Evolutionary conservation across 139 green algal genomes (phyloP).

Genomic region (Chlamydomonas eustigma): DNA sequence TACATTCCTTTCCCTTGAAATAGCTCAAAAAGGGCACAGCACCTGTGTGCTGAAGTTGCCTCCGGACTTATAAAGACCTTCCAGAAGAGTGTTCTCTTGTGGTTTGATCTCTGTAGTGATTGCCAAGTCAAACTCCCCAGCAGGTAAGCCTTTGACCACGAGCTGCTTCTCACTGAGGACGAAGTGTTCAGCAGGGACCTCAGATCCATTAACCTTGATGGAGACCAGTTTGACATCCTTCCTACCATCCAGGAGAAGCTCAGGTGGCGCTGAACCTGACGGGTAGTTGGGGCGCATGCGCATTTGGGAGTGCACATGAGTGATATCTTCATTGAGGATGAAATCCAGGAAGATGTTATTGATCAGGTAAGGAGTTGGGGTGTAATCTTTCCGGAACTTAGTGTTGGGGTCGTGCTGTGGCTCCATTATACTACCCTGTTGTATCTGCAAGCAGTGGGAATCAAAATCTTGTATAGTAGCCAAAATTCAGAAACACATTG

Average conservation of each 20-base stretch:
- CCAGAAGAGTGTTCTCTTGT: constrained; percentile 89
- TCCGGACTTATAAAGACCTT: constrained; percentile 92
- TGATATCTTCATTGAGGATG: constrained; percentile 70
- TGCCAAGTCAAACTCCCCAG: constrained; percentile 11
- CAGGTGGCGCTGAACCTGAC: background rate
- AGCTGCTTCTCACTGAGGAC: constrained; percentile 42
- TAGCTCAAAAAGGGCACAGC: too few relatives aligned
- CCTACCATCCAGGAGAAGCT: constrained; percentile 29
- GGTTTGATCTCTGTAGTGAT: constrained; percentile 10
- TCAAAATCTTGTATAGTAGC: too few relatives aligned
- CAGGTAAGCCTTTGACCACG: constrained; percentile 33
- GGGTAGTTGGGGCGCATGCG: constrained; percentile 51
- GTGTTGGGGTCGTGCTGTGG: constrained; percentile 12
- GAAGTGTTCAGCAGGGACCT: constrained; percentile 27
- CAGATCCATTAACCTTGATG: constrained; percentile 9
- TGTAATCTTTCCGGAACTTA: constrained; percentile 73
- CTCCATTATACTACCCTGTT: constrained; percentile 18
- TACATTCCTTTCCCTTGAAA: too few relatives aligned
- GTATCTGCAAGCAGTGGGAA: too few relatives aligned
- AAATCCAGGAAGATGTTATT: constrained; percentile 73
- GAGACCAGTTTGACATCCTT: constrained; percentile 18
- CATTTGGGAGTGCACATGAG: constrained; percentile 58
- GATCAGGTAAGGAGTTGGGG: constrained; percentile 64
- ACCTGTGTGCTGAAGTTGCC: constrained; percentile 96
- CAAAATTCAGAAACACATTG: too few relatives aligned